Evolutionary conservation across 1,284 basidiomycete species (phyloP).

Genomic region (Sporisorium iseilematis-ciliati): DNA sequence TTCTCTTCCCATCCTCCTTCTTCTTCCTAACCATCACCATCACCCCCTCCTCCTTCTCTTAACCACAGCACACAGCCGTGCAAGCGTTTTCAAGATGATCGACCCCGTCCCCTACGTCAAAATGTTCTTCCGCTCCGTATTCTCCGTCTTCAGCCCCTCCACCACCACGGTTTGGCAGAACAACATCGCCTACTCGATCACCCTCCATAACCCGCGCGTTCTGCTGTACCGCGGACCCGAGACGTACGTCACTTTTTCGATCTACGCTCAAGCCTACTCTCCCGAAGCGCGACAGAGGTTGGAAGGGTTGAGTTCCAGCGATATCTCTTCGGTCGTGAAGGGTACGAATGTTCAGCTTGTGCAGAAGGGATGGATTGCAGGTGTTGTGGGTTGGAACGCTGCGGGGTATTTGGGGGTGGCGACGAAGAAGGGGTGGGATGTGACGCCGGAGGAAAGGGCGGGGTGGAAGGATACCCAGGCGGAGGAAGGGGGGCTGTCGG

Average conservation of each 20-base stretch:
- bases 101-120: slow-evolving; percentile 42
- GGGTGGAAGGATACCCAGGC: slow-evolving; percentile 46
- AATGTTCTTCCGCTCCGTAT: slow-evolving; percentile 47
- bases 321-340: slow-evolving; percentile 25
- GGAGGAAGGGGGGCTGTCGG: slow-evolving; percentile 10
- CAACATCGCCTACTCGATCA: slow-evolving; percentile 50
- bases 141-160: slow-evolving; percentile 43
- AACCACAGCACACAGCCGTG: neutral
- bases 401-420: slow-evolving; percentile 47
- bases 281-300: slow-evolving; percentile 44
- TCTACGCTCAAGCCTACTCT: slow-evolving; percentile 48
- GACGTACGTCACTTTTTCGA: slow-evolving; percentile 56
- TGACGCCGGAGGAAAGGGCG: slow-evolving; percentile 41
- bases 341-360: slow-evolving; percentile 50
- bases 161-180: slow-evolving; percentile 50
- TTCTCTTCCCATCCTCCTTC: neutral
- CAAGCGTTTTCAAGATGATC: slow-evolving; percentile 31
- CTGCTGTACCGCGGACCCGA: slow-evolving; percentile 58
- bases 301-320: slow-evolving; percentile 16
- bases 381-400: slow-evolving; percentile 56
- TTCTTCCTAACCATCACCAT: neutral
- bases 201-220: slow-evolving; percentile 51
- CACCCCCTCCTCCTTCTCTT: too few relatives aligned
- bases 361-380: slow-evolving; percentile 59
- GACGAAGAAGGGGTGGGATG: slow-evolving; percentile 51